Percentiles rank a stretch among this genome's conserved stretches.
phyloP scores from a whole-genome alignment of 495 filamentous ascomycete genomes.

The Sordaria brevicollis region DNA sequence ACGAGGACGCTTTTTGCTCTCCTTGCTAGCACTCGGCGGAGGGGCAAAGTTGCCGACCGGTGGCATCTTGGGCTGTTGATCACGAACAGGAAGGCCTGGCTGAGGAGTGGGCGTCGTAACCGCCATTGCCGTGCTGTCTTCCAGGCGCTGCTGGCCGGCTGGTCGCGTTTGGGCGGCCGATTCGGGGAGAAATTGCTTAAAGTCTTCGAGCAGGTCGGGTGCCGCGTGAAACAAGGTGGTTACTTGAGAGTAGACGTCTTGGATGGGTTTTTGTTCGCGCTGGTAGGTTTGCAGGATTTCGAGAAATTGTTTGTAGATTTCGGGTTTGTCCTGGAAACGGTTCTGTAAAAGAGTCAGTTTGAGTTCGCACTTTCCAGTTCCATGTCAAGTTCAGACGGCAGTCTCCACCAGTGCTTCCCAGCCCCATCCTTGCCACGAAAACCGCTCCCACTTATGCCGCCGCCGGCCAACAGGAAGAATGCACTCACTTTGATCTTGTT shows the following conservation, averaged over 20 bases:
- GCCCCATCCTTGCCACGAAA: not conserved
- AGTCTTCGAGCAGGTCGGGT: conserved; percentile 95
- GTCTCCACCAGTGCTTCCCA: not conserved
- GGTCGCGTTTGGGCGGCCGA: conserved; percentile 85
- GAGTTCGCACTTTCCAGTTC: not conserved
- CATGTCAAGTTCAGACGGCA: not conserved
- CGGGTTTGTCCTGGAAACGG: conserved; percentile 85
- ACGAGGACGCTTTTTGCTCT: conserved; percentile 64
- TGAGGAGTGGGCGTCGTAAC: conserved; percentile 41
- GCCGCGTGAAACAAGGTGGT: conserved; percentile 87
- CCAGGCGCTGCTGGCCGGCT: conserved; percentile 34
- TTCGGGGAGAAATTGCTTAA: conserved; percentile 97
- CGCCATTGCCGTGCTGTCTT: conserved; percentile 52
- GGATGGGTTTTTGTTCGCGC: conserved; percentile 93
- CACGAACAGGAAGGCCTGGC: conserved; percentile 30
- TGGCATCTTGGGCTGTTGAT: conserved; percentile 59
- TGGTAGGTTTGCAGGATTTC: conserved; percentile 99
- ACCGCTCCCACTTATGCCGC: conserved; percentile 4
- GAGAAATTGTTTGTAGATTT: conserved; percentile 98
- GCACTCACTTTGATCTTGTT: conserved; percentile 93
- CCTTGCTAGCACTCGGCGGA: conserved; percentile 62
- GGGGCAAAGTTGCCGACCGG: conserved; percentile 90
- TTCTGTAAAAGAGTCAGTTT: conserved; percentile 47
- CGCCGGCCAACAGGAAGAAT: not conserved
- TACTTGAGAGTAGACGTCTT: conserved; percentile 97